These are phyloP conservation scores for Terana coerulea DNA, from an alignment of 768 basidiomycete species.

Conservation along the genomic window DNA sequence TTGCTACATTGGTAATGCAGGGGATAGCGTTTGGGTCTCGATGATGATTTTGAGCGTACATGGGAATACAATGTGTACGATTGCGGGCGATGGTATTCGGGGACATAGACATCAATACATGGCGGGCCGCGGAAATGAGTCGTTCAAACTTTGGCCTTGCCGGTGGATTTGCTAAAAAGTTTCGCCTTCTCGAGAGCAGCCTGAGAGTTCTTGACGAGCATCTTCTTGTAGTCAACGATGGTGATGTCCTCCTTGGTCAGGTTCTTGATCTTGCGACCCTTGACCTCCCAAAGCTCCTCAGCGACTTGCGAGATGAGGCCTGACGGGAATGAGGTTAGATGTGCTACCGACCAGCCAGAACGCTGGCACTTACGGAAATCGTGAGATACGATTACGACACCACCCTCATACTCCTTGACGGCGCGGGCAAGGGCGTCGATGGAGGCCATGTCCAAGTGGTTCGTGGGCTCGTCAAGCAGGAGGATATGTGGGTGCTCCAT, in stretches of 20 bases:
- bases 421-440: constrained; percentile 95
- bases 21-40: too few relatives aligned
- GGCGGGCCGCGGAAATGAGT: too few relatives aligned
- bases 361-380: constrained; percentile 82
- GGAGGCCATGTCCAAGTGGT: constrained; percentile 96
- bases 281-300: constrained; percentile 99
- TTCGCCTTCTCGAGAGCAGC: constrained; percentile 91
- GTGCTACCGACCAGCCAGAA: constrained; percentile 4
- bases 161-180: constrained; percentile 81
- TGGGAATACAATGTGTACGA: not conserved
- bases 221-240: constrained; percentile 92
- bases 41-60: not conserved
- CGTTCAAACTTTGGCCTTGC: constrained; percentile 62
- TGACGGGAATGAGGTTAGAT: constrained; percentile 27
- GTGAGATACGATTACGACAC: constrained; percentile 99
- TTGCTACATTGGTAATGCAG: too few relatives aligned
- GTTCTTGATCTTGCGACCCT: constrained; percentile 89
- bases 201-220: constrained; percentile 71
- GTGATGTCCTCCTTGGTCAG: constrained; percentile 87
- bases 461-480: constrained; percentile 91
- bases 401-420: constrained; percentile 96
- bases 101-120: too few relatives aligned
- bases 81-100: not conserved
- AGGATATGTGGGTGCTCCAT: constrained; percentile 98
- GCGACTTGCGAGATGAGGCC: constrained; percentile 97